phyloP scores from a whole-genome alignment of 1,284 basidiomycete species.

The Macrocystidia cucumis region DNA sequence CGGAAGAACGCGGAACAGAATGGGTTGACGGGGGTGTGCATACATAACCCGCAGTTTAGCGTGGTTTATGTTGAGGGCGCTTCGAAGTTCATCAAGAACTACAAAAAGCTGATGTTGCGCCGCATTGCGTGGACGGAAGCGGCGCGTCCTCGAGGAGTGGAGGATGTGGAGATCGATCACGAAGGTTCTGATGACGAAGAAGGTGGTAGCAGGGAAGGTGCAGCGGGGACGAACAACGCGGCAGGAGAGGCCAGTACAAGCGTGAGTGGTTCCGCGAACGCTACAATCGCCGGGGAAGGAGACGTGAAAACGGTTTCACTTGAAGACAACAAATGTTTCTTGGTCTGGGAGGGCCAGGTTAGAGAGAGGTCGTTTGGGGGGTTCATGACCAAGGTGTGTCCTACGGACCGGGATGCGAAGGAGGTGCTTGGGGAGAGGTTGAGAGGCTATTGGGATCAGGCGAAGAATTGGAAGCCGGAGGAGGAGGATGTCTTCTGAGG shows the following conservation, averaged over 20 bases:
- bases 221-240: slow-evolving; percentile 3
- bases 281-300: too few relatives aligned
- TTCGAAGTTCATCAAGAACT: slow-evolving; percentile 79
- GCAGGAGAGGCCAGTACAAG: slow-evolving; percentile 14
- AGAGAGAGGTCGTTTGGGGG: slow-evolving; percentile 76
- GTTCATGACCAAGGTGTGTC: slow-evolving; percentile 82
- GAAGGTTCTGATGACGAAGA: slow-evolving; percentile 33
- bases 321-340: slow-evolving; percentile 81
- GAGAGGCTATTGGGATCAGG: slow-evolving; percentile 90
- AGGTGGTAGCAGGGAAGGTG: slow-evolving; percentile 9
- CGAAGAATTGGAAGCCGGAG: slow-evolving; percentile 80
- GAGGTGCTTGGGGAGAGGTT: slow-evolving; percentile 79
- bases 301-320: slow-evolving; percentile 39
- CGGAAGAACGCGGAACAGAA: slow-evolving; percentile 93
- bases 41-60: slow-evolving; percentile 86
- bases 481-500: slow-evolving; percentile 66
- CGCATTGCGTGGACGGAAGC: slow-evolving; percentile 96
- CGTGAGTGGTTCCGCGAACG: slow-evolving; percentile 23
- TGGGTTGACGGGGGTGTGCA: slow-evolving; percentile 80
- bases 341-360: slow-evolving; percentile 91
- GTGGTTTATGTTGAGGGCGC: slow-evolving; percentile 94
- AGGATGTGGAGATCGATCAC: slow-evolving; percentile 59
- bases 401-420: slow-evolving; percentile 80
- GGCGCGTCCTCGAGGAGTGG: slow-evolving; percentile 68
- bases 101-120: slow-evolving; percentile 81